A percentile compares a stretch with the other conserved stretches of the same genome.
Conservation (phyloP, 495 filamentous ascomycete species). For the Aspergillus campestris region DNA sequence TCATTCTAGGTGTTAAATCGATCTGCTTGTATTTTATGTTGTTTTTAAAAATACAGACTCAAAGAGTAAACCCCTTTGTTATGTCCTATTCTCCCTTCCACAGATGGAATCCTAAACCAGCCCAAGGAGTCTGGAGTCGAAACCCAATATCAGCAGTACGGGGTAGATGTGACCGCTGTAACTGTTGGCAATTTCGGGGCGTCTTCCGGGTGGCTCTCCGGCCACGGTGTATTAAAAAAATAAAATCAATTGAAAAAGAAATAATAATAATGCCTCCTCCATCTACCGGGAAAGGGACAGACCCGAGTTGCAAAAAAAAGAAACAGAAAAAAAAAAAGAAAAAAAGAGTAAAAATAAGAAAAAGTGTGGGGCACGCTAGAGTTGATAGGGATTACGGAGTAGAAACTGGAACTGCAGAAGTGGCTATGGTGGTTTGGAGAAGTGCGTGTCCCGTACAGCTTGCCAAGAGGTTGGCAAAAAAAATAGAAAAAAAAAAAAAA, state of each 20-base stretch:
- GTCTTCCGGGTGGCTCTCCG: constrained; percentile 10
- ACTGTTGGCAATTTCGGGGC: constrained; percentile 7
- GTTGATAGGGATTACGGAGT: constrained; percentile 15
- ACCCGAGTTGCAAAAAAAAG: not conserved
- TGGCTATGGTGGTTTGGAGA: constrained; percentile 16
- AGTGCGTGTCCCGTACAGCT: constrained; percentile 17
- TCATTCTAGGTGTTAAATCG: not conserved
- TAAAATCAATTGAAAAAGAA: not conserved
- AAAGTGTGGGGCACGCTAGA: constrained; percentile 11
- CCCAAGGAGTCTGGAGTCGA: too few relatives aligned
- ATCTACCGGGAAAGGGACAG: constrained; percentile 3
- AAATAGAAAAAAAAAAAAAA: too few relatives aligned
- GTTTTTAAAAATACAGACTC: too few relatives aligned
- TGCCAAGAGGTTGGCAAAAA: too few relatives aligned
- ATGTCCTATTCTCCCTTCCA: not conserved
- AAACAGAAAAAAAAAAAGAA: constrained; percentile 3
- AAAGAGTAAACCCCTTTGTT: too few relatives aligned
- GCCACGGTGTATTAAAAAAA: constrained; percentile 6
- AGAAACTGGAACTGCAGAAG: constrained; percentile 17
- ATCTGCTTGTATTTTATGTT: too few relatives aligned
- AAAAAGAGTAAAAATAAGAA: constrained; percentile 3
- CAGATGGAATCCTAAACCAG: not conserved
- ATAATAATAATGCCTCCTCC: constrained; percentile 9
- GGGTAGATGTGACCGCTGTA: not conserved
- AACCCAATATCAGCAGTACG: not conserved